Evolutionary conservation across 139 green algal genomes (phyloP), one percentile per base, ranked within the genome.

Genomic region (Parachlorella kessleri): DNA sequence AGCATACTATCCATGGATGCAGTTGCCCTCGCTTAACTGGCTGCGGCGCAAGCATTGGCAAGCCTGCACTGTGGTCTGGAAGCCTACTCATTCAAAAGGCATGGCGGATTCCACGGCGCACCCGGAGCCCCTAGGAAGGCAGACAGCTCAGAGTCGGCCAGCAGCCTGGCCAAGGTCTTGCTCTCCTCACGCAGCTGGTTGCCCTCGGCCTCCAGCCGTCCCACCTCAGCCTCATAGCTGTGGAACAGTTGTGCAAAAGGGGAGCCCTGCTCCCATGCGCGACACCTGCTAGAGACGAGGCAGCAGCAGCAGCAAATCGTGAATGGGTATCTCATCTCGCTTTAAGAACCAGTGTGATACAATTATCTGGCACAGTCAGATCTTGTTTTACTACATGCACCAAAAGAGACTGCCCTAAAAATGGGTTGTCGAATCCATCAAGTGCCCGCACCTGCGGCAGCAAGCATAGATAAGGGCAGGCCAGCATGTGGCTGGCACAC

Each of bases 61-160:
- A 59, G 21, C 14, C 48, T 59, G 48, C 48, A 59, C 48, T 59
- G 48, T 28, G 48, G 48, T 59, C 14, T 18, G 48, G 21, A 18
- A 14, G 21, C 21, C 48, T 59, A 18, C 48, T 59, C 48, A 59
- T 59, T 59, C n/a, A n/a, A n/a, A n/a, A n/a, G n/a, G n/a, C n/a
- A n/a, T n/a, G n/a, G n/a, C n/a, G n/a, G n/a, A n/a, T n/a, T n/a
- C n/a, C n/a, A n/a, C n/a, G n/a, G n/a, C n/a, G n/a, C 21, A 59
- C 48, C 48, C 28, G 69, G 18, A 41, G 8, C 28, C 33, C 33
- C 33, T n/a, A 75, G 18, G 26, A 23, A 10, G 26, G 69, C 41
- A n/a, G 72, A 39, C 63, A 83, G 33, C 35, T 83, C 77, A 18
- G 77, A 48, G 0, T 77, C 77, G 2, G 77, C 77, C 59, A 78